A percentile compares a stretch with the other conserved stretches of the same genome.
Conservation (phyloP, 2,329 filamentous ascomycete genomes). For the Neofusicoccum ribis region DNA sequence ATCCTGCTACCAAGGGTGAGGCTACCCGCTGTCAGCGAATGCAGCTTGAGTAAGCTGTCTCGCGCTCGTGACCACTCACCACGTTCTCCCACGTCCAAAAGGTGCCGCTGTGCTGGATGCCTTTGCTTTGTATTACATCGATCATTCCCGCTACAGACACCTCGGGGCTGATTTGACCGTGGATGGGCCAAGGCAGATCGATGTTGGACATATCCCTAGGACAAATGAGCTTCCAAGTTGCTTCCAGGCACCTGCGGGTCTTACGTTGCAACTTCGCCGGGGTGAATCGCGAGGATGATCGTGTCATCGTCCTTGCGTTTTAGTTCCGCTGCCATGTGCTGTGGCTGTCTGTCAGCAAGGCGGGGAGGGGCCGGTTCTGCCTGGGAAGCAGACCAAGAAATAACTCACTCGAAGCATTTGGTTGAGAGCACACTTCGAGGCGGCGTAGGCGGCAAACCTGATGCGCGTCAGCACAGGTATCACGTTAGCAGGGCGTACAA, state of each 20-base stretch:
- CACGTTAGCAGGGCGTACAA: neutral
- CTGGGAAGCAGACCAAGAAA: neutral
- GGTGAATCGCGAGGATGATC: conserved; percentile 57
- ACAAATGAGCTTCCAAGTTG: neutral
- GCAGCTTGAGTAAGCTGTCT: neutral
- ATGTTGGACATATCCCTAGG: conserved; percentile 56
- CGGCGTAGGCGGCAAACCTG: conserved; percentile 57
- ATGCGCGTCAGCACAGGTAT: neutral
- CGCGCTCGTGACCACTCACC: conserved; percentile 35
- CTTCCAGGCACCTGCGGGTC: conserved; percentile 19
- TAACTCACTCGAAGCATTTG: conserved; percentile 48
- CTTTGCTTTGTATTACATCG: conserved; percentile 52
- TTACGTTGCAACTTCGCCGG: conserved; percentile 57
- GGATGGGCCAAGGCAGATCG: conserved; percentile 52
- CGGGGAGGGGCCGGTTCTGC: neutral
- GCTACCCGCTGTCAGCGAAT: conserved; percentile 18
- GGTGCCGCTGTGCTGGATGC: conserved; percentile 51
- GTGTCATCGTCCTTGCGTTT: conserved; percentile 52
- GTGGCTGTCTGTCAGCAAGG: neutral
- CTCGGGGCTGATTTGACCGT: conserved; percentile 52
- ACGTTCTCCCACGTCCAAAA: conserved; percentile 59
- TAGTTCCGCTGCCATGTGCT: conserved; percentile 58
- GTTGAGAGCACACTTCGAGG: conserved; percentile 59
- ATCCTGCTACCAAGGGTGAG: conserved; percentile 19
- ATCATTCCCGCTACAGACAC: conserved; percentile 55